Percentiles rank a stretch among this genome's conserved stretches.
Evolutionary conservation across 78 protist genomes (phyloP).

Genomic region (Pigoraptor vietnamica): DNA sequence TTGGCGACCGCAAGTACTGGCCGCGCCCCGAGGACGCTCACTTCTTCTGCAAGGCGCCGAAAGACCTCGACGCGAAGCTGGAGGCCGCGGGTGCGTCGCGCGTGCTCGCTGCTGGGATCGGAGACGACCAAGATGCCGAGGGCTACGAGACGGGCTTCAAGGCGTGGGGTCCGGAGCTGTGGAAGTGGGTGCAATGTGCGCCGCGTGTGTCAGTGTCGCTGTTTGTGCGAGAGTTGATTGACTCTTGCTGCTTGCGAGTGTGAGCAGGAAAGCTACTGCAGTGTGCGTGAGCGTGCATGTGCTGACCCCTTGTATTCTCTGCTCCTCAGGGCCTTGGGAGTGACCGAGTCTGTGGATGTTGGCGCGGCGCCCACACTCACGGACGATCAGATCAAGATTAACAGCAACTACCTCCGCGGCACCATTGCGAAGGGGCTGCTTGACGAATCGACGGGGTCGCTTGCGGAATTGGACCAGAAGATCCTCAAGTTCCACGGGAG

Average conservation of each 20-base stretch:
- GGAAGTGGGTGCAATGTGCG: not conserved
- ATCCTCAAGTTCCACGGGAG: conserved; percentile 55
- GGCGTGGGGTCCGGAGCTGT: conserved; percentile 15
- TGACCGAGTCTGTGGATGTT: not conserved
- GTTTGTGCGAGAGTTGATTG: not conserved
- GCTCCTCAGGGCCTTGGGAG: not conserved
- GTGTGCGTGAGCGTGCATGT: too few relatives aligned
- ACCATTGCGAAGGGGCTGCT: conserved; percentile 20
- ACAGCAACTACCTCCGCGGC: conserved; percentile 30
- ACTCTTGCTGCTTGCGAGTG: not conserved
- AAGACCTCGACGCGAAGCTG: conserved; percentile 27
- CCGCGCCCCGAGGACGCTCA: conserved; percentile 4
- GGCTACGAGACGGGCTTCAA: conserved; percentile 3
- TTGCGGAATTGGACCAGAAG: conserved; percentile 20
- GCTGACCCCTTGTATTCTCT: too few relatives aligned
- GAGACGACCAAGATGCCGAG: conserved; percentile 42
- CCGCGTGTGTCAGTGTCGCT: not conserved
- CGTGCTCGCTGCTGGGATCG: conserved; percentile 17
- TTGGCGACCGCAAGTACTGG: conserved; percentile 60
- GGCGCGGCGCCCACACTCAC: not conserved
- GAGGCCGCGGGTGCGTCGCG: conserved; percentile 18
- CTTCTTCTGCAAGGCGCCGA: conserved; percentile 32
- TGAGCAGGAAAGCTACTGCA: too few relatives aligned
- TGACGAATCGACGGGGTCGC: conserved; percentile 34
- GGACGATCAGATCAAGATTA: conserved; percentile 31